Conservation (phyloP, 495 filamentous ascomycete species). For the Penicillium diatomitis region DNA sequence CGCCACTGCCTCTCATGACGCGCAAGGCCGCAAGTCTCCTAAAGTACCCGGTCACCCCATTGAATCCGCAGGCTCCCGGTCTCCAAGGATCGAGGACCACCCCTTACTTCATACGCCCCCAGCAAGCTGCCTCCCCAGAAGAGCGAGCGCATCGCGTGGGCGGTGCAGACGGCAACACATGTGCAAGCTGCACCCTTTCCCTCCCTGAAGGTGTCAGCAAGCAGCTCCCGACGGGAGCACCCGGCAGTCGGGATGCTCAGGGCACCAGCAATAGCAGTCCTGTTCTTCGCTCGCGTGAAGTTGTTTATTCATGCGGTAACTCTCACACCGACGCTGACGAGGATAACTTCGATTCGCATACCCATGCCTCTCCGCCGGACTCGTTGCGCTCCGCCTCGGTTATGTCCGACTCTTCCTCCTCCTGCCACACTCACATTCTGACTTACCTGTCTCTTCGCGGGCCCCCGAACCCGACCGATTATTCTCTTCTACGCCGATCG, state of each 20-base stretch:
- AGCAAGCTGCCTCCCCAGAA: constrained; percentile 22
- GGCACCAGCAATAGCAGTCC: constrained; percentile 46
- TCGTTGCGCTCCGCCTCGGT: constrained; percentile 38
- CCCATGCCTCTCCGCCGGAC: constrained; percentile 33
- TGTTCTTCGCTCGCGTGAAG: constrained; percentile 46
- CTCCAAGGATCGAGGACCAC: constrained; percentile 36
- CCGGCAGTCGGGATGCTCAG: constrained; percentile 41
- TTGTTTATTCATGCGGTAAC: constrained; percentile 37
- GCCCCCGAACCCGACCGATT: constrained; percentile 64
- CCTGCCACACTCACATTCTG: constrained; percentile 67
- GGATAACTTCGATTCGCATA: constrained; percentile 24
- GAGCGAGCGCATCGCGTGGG: constrained; percentile 24
- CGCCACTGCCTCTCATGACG: constrained; percentile 22
- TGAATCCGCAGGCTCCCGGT: constrained; percentile 8
- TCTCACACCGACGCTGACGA: constrained; percentile 34
- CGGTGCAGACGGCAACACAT: constrained; percentile 38
- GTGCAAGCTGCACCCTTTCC: constrained; percentile 50
- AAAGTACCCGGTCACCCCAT: constrained; percentile 3
- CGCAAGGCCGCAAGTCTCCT: constrained; percentile 15
- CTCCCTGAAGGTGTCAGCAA: constrained; percentile 46
- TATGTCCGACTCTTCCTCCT: constrained; percentile 36
- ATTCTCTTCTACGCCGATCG: constrained; percentile 74
- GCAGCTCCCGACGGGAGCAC: constrained; percentile 44
- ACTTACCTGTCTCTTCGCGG: constrained; percentile 83
- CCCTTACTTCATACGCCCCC: constrained; percentile 33